Conservation (phyloP, 495 filamentous ascomycete species). For the Trichoderma asperelloides region DNA sequence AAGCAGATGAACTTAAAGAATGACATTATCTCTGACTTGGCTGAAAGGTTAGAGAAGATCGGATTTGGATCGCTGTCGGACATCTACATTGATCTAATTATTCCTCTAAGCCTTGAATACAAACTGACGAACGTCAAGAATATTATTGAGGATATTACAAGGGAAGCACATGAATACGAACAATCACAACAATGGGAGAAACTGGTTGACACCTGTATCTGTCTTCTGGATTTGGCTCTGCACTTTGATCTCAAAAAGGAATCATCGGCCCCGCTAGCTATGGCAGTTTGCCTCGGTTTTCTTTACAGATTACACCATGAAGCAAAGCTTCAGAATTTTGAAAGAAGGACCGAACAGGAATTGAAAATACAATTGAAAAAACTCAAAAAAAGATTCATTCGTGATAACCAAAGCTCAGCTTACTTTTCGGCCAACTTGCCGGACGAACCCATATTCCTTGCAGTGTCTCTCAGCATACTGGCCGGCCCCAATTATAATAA, state of each 20-base stretch:
- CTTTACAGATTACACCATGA: not conserved
- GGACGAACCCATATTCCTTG: not conserved
- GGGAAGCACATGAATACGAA: not conserved
- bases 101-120: not conserved
- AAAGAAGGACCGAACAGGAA: not conserved
- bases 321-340: not conserved
- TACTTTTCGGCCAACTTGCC: no score
- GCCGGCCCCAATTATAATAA: not conserved
- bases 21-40: not conserved
- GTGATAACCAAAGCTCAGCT: no score
- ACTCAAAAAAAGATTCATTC: no score
- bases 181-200: not conserved
- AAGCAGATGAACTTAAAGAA: not conserved
- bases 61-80: not conserved
- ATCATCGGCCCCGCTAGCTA: not conserved
- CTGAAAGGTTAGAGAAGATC: not conserved
- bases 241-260: not conserved
- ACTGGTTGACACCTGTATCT: not conserved
- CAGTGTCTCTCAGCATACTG: not conserved
- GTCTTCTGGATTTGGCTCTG: not conserved
- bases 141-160: not conserved
- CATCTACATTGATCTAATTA: not conserved
- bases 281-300: not conserved
- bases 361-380: not conserved
- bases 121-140: not conserved